Evolutionary conservation across 352 stramenopile species (phyloP).

Genomic region (Blastocystis sp.): DNA sequence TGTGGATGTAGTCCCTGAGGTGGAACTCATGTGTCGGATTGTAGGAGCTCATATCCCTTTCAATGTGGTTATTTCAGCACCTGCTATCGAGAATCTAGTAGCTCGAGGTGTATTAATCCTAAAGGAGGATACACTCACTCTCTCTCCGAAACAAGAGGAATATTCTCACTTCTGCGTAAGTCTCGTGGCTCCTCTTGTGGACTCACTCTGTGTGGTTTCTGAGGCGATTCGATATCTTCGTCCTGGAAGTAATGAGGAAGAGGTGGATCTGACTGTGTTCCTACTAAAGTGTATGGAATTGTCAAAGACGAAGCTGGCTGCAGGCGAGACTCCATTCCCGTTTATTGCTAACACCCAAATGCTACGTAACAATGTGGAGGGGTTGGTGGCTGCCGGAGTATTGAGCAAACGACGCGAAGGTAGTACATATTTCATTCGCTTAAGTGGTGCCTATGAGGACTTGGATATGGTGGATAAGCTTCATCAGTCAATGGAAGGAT

Average conservation of each 20-base stretch:
- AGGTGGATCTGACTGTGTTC: slow-evolving; percentile 46
- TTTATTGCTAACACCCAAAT: slow-evolving; percentile 59
- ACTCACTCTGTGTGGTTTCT: slow-evolving; percentile 72
- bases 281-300: slow-evolving; percentile 64
- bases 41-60: slow-evolving; percentile 42
- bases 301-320: neutral
- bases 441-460: slow-evolving; percentile 8
- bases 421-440: slow-evolving; percentile 14
- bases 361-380: slow-evolving; percentile 55
- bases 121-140: slow-evolving; percentile 50
- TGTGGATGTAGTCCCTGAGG: slow-evolving; percentile 45
- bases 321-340: neutral
- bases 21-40: slow-evolving; percentile 49
- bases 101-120: neutral
- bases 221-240: slow-evolving; percentile 34
- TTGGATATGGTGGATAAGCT: neutral
- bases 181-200: slow-evolving; percentile 78
- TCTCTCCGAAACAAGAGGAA: slow-evolving; percentile 68
- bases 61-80: slow-evolving; percentile 11
- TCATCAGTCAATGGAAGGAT: slow-evolving; percentile 13
- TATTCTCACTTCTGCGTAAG: slow-evolving; percentile 76
- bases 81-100: slow-evolving; percentile 31
- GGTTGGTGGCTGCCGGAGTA: slow-evolving; percentile 13
- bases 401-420: slow-evolving; percentile 28
- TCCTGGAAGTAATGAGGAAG: neutral